phyloP scores from a whole-genome alignment of 305 asterid genomes.

The Euphrasia arctica region DNA sequence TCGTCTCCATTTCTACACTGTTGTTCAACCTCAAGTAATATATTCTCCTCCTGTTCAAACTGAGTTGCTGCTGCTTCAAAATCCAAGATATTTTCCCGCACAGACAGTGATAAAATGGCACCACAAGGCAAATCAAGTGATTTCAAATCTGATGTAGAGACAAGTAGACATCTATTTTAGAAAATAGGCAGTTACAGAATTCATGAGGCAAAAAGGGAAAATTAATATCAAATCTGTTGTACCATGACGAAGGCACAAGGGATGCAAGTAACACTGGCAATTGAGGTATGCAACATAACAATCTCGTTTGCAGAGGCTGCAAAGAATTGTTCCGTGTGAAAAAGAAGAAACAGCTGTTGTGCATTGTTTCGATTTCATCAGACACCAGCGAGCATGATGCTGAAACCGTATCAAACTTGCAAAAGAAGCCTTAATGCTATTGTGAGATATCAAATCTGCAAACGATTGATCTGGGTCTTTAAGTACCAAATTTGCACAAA shows the following conservation, averaged over 20 bases:
- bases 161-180: conserved; percentile 50
- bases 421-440: conserved; percentile 59
- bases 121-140: conserved; percentile 60
- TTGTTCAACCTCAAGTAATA: conserved; percentile 52
- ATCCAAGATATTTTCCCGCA: conserved; percentile 66
- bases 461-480: conserved; percentile 45
- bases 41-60: conserved; percentile 70
- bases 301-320: conserved; percentile 89
- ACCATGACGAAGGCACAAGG: conserved; percentile 96
- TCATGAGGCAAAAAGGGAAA: conserved; percentile 23
- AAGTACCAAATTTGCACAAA: conserved; percentile 36
- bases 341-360: conserved; percentile 45
- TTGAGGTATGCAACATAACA: conserved; percentile 77
- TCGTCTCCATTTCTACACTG: conserved; percentile 43
- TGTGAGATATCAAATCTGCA: conserved; percentile 45
- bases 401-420: conserved; percentile 76
- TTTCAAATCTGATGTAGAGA: conserved; percentile 53
- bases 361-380: conserved; percentile 46
- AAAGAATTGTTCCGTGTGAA: conserved; percentile 79
- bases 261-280: conserved; percentile 74
- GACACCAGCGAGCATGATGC: conserved; percentile 84
- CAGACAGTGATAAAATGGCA: conserved; percentile 42
- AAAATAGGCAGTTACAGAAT: too few relatives aligned
- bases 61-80: conserved; percentile 73
- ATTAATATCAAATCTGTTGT: conserved; percentile 24